Conservation (phyloP, 768 basidiomycete genomes). For the Auriscalpium vulgare region DNA sequence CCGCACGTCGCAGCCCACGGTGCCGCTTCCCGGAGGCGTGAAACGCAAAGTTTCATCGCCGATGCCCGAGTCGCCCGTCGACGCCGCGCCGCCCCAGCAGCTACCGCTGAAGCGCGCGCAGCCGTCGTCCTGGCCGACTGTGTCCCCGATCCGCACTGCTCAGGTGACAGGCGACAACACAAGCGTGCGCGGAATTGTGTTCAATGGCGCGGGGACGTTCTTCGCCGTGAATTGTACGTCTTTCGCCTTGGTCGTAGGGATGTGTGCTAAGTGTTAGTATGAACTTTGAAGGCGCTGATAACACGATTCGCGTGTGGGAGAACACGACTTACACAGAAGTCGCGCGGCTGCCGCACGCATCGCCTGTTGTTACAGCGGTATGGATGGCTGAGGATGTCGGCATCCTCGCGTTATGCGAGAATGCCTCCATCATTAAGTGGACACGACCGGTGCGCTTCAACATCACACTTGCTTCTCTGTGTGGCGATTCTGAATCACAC, state of each 20-base stretch:
- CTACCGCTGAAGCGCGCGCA: constrained; percentile 22
- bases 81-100: not conserved
- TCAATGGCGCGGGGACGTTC: constrained; percentile 44
- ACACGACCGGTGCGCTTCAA: constrained; percentile 38
- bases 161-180: constrained; percentile 39
- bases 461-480: not conserved
- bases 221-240: constrained; percentile 54
- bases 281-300: constrained; percentile 39
- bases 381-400: constrained; percentile 38
- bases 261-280: not conserved
- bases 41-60: constrained; percentile 14
- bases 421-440: constrained; percentile 57
- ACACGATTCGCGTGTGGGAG: constrained; percentile 52
- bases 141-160: constrained; percentile 29
- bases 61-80: not conserved
- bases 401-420: constrained; percentile 27
- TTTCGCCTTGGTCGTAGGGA: not conserved
- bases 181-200: constrained; percentile 39
- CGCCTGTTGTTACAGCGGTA: constrained; percentile 37
- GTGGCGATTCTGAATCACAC: not conserved
- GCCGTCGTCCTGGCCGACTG: constrained; percentile 40
- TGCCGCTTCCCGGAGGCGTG: not conserved
- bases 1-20: not conserved
- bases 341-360: constrained; percentile 46
- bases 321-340: constrained; percentile 40